Evolutionary conservation across 1,284 basidiomycete genomes (phyloP).

Genomic region (Paramarasmius palmivorus): DNA sequence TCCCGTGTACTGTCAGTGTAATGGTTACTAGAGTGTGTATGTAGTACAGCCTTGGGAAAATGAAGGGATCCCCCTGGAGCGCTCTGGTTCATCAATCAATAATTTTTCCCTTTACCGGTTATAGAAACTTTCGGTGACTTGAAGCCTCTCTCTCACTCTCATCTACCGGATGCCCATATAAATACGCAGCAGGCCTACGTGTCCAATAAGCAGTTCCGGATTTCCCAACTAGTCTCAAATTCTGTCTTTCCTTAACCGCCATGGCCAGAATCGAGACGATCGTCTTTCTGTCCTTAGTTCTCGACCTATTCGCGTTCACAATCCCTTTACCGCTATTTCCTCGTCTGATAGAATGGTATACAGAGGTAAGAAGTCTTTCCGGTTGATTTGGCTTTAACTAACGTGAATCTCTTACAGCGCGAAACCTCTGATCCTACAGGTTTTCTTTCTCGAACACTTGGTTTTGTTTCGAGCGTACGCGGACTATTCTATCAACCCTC

Average conservation of each 20-base stretch:
- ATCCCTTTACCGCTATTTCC: conserved; percentile 92
- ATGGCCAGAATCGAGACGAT: conserved; percentile 75
- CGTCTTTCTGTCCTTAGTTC: conserved; percentile 80
- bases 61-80: not conserved
- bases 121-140: no score
- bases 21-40: not conserved
- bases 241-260: not conserved
- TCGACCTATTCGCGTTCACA: conserved; percentile 92
- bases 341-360: conserved; percentile 88
- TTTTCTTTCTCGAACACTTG: conserved; percentile 70
- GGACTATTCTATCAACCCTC: conserved; percentile 59
- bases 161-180: no score
- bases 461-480: conserved; percentile 62
- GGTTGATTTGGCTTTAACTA: not conserved
- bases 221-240: not conserved
- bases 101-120: no score
- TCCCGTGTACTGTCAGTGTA: not conserved
- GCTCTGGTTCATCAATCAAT: not conserved
- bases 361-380: conserved; percentile 47
- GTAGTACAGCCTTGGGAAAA: not conserved
- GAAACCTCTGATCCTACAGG: conserved; percentile 69
- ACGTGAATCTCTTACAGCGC: conserved; percentile 47
- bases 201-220: not conserved
- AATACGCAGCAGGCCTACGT: no score
- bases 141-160: no score